Evolutionary conservation across 225 moss, liverwort and hornwort species (phyloP).

Genomic region (Antitrichia curtipendula): DNA sequence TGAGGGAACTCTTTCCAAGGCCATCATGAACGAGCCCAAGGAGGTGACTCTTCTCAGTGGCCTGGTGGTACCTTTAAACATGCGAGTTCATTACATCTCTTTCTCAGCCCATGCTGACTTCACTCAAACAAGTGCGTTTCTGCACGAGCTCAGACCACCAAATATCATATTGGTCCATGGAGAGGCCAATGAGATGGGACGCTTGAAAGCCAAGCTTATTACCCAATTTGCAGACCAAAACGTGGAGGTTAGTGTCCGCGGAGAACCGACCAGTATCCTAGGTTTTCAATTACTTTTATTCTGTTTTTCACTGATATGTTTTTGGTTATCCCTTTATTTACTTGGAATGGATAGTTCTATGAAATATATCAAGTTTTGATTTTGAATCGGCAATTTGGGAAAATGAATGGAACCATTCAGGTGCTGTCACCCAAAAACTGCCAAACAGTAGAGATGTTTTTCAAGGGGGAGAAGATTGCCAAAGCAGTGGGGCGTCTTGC

Average conservation of each 20-base stretch:
- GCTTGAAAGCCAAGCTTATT: constrained; percentile 75
- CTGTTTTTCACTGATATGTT: not conserved
- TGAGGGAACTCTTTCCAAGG: constrained; percentile 69
- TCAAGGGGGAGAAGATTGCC: constrained; percentile 90
- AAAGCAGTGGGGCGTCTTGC: constrained; percentile 89
- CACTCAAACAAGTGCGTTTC: constrained; percentile 75
- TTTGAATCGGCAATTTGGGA: not conserved
- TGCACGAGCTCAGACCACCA: constrained; percentile 71
- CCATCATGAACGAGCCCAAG: constrained; percentile 92
- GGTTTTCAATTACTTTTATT: not conserved
- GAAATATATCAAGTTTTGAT: not conserved
- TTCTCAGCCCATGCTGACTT: constrained; percentile 97
- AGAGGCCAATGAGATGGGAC: constrained; percentile 96
- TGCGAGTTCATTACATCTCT: constrained; percentile 94
- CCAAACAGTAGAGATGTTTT: constrained; percentile 83
- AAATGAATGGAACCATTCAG: not conserved
- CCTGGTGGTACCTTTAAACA: constrained; percentile 78
- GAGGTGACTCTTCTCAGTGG: constrained; percentile 86
- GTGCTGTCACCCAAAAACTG: constrained; percentile 87
- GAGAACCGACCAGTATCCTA: not conserved
- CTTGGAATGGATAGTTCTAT: not conserved
- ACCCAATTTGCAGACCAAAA: constrained; percentile 78
- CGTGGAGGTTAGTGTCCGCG: constrained; percentile 27
- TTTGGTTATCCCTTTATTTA: not conserved
- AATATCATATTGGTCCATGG: constrained; percentile 95